Conservation (phyloP, 2,329 filamentous ascomycete genomes). For the Aspergillus puulaauensis region DNA sequence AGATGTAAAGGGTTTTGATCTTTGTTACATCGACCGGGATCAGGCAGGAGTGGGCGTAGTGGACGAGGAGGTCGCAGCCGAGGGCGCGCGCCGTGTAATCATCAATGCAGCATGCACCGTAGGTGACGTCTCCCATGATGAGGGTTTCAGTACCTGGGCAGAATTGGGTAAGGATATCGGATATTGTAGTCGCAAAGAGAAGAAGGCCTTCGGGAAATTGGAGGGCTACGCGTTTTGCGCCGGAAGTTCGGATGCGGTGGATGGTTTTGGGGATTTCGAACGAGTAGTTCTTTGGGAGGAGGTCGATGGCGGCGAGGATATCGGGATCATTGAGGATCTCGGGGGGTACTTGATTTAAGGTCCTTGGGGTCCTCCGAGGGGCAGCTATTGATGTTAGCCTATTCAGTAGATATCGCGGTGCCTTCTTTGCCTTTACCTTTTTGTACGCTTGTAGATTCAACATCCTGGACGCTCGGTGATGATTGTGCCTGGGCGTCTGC, state of each 20-base stretch:
- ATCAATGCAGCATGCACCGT: slow-evolving; percentile 97
- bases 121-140: slow-evolving; percentile 99
- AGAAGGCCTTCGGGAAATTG: slow-evolving; percentile 96
- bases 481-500: slow-evolving; percentile 57
- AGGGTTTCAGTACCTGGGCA: slow-evolving; percentile 88
- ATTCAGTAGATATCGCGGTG: neutral
- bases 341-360: slow-evolving; percentile 86
- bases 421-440: slow-evolving; percentile 31
- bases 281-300: slow-evolving; percentile 93
- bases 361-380: slow-evolving; percentile 69
- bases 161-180: slow-evolving; percentile 92
- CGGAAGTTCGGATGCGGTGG: slow-evolving; percentile 79
- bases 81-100: slow-evolving; percentile 94
- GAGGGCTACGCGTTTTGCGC: slow-evolving; percentile 81
- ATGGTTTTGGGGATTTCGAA: slow-evolving; percentile 99
- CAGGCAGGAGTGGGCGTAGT: slow-evolving; percentile 95
- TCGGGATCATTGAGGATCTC: slow-evolving; percentile 82
- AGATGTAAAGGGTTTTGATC: slow-evolving; percentile 96
- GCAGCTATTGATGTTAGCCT: slow-evolving; percentile 54
- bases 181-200: slow-evolving; percentile 94
- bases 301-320: slow-evolving; percentile 80
- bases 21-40: slow-evolving; percentile 95
- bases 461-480: slow-evolving; percentile 59
- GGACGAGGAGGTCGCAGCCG: slow-evolving; percentile 89
- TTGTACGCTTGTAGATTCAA: slow-evolving; percentile 57